Percentiles rank a stretch among this genome's conserved stretches.
Conservation (phyloP, 2,329 filamentous ascomycete genomes). For the Cladosporium sp. region DNA sequence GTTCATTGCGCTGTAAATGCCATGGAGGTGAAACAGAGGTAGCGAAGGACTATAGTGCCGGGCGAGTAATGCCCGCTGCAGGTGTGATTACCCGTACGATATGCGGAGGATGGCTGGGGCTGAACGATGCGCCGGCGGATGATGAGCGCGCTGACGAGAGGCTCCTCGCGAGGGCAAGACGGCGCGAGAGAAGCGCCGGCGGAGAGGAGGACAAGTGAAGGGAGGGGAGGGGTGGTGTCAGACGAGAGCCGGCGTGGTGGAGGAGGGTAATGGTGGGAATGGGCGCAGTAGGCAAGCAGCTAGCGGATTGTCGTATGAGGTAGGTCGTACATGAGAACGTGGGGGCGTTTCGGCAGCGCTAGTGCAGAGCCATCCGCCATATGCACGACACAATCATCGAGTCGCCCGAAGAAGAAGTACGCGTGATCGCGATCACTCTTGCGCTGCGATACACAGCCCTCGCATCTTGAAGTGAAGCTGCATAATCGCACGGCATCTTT, state of each 20-base stretch:
- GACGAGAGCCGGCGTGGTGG: background rate
- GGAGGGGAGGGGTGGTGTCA: background rate
- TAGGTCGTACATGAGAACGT: background rate
- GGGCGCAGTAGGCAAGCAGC: background rate
- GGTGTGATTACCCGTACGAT: background rate
- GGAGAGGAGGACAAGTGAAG: background rate
- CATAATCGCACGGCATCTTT: too few relatives aligned
- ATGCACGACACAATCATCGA: background rate
- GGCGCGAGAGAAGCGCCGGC: background rate
- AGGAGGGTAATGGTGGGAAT: background rate
- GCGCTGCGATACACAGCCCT: too few relatives aligned
- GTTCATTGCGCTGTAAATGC: constrained; percentile 72
- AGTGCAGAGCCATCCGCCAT: background rate
- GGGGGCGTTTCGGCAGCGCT: background rate
- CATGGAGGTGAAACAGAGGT: constrained; percentile 36
- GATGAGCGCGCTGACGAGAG: background rate
- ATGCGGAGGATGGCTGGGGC: constrained; percentile 3
- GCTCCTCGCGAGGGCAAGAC: background rate
- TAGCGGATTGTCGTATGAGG: background rate
- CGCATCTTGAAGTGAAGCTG: too few relatives aligned
- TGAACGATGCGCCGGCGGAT: constrained; percentile 2
- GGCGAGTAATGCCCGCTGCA: background rate
- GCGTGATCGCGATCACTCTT: too few relatives aligned
- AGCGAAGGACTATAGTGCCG: background rate
- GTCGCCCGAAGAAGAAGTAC: too few relatives aligned